A percentile compares a stretch with the other conserved stretches of the same genome.
Conservation (phyloP, 2,329 filamentous ascomycete species). For the Colletotrichum orchidophilum region DNA sequence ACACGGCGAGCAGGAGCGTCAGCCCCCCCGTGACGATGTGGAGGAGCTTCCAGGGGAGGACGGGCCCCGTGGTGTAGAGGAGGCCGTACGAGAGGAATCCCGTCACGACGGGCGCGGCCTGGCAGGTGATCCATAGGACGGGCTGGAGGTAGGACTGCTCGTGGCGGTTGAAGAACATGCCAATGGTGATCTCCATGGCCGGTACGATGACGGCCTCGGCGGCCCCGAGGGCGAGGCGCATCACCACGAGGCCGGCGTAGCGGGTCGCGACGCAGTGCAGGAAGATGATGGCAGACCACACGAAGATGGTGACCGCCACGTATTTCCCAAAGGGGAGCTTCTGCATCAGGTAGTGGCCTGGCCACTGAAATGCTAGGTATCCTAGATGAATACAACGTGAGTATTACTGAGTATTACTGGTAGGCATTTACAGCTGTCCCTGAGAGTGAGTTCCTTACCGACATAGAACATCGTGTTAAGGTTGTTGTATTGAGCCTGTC, state of each 20-base stretch:
- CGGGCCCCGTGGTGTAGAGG: slow-evolving; percentile 44
- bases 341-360: slow-evolving; percentile 52
- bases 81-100: slow-evolving; percentile 53
- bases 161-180: slow-evolving; percentile 49
- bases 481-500: slow-evolving; percentile 49
- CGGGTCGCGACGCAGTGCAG: slow-evolving; percentile 47
- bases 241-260: slow-evolving; percentile 47
- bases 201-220: slow-evolving; percentile 49
- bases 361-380: slow-evolving; percentile 48
- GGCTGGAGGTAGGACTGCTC: slow-evolving; percentile 46
- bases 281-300: slow-evolving; percentile 48
- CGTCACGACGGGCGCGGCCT: slow-evolving; percentile 46
- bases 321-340: slow-evolving; percentile 48
- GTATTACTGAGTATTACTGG: neutral
- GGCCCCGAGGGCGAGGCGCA: slow-evolving; percentile 48
- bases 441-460: no score
- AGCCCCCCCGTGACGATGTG: slow-evolving; percentile 50
- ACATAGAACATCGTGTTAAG: slow-evolving; percentile 53
- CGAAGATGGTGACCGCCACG: slow-evolving; percentile 43
- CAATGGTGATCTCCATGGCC: slow-evolving; percentile 51
- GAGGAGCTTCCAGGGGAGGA: slow-evolving; percentile 50
- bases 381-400: slow-evolving; percentile 34
- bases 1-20: slow-evolving; percentile 44
- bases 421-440: no score
- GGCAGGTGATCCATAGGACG: slow-evolving; percentile 45